Conservation (phyloP, 768 basidiomycete genomes). For the Lentinula lateritia region DNA sequence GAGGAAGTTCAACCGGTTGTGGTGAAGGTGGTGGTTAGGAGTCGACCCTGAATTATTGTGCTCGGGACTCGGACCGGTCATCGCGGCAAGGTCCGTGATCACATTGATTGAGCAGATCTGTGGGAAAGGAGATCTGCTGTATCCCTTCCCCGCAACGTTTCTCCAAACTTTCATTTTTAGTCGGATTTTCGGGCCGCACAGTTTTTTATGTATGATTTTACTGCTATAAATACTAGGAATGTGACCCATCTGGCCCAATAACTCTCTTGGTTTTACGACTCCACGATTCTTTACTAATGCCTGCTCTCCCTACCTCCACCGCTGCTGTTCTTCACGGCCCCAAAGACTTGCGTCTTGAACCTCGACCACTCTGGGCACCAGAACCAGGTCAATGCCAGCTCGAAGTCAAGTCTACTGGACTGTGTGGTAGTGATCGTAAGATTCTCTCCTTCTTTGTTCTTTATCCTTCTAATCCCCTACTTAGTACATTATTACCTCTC, state of each 20-base stretch:
- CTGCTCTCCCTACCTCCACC: constrained; percentile 47
- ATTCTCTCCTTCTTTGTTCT: constrained; percentile 11
- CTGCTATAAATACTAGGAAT: constrained; percentile 13
- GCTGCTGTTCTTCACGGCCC: constrained; percentile 83
- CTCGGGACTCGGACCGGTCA: neutral
- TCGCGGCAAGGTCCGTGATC: neutral
- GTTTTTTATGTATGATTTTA: neutral
- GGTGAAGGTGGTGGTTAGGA: neutral
- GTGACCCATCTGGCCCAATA: constrained; percentile 10
- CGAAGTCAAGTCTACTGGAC: constrained; percentile 74
- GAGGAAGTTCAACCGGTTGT: neutral
- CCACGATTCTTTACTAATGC: constrained; percentile 16
- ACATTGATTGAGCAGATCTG: neutral
- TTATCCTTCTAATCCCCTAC: neutral
- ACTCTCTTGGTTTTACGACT: constrained; percentile 12
- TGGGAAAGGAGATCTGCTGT: neutral
- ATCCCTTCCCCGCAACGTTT: constrained; percentile 2
- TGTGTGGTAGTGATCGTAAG: constrained; percentile 84
- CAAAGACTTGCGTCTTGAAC: constrained; percentile 75
- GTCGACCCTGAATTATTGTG: neutral
- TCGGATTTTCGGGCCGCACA: neutral
- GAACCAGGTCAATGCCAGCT: constrained; percentile 73
- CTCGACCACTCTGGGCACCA: constrained; percentile 70
- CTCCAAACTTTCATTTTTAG: neutral
- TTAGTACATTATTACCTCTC: constrained; percentile 88